Percentiles rank a stretch among this genome's conserved stretches.
These are phyloP conservation scores for Pilasporangium apinafurcum DNA, from an alignment of 352 stramenopile species.

Conservation along the genomic window DNA sequence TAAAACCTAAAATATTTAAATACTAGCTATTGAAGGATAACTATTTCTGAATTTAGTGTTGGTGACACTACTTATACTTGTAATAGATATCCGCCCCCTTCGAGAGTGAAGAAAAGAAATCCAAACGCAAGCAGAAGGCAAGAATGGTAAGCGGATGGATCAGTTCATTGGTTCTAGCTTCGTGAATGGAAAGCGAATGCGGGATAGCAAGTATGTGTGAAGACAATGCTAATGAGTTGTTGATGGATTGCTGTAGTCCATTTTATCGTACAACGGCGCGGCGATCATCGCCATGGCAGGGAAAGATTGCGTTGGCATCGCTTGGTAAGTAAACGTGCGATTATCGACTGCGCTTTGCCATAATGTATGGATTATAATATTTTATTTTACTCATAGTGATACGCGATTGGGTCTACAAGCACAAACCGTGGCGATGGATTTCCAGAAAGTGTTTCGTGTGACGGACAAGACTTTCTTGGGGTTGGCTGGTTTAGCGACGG, in stretches of 20 bases:
- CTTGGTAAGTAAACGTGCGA: conserved; percentile 40
- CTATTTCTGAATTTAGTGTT: too few relatives aligned
- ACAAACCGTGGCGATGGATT: conserved; percentile 97
- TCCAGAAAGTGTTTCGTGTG: conserved; percentile 99
- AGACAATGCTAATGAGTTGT: too few relatives aligned
- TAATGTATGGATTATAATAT: neutral
- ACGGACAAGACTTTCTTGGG: conserved; percentile 95
- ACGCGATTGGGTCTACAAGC: conserved; percentile 94
- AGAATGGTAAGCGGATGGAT: too few relatives aligned
- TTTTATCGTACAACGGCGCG: conserved; percentile 97
- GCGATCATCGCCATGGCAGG: conserved; percentile 99
- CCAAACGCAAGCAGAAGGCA: neutral
- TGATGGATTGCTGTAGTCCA: too few relatives aligned
- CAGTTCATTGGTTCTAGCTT: too few relatives aligned
- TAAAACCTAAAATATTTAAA: too few relatives aligned
- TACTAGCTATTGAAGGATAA: too few relatives aligned
- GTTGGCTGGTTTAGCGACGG: conserved; percentile 95
- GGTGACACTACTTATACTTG: too few relatives aligned
- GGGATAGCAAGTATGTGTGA: too few relatives aligned
- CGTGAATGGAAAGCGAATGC: too few relatives aligned
- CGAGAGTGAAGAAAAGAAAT: conserved; percentile 4
- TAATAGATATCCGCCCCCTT: too few relatives aligned
- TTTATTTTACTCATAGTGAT: conserved; percentile 66
- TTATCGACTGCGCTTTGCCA: neutral
- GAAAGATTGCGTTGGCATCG: conserved; percentile 99